Evolutionary conservation across 164 flowering plant genomes (phyloP).

Genomic region (Magnolia kwangsiensis): DNA sequence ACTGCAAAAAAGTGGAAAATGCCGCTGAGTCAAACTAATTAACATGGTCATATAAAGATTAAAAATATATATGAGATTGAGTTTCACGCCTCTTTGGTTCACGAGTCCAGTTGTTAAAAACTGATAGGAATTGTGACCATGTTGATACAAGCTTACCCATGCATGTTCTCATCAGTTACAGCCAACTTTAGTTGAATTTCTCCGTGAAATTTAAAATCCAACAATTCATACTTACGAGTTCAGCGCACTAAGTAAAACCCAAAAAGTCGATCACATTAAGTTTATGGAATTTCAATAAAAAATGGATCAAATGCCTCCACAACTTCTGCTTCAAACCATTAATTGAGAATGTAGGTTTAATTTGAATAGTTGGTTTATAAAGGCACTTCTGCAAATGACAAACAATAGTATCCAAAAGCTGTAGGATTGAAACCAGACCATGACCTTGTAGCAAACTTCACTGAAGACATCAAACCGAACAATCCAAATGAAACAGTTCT

Average conservation of each 20-base stretch:
- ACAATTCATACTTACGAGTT: neutral
- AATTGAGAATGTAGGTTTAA: neutral
- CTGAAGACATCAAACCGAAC: too few relatives aligned
- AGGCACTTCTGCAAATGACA: neutral
- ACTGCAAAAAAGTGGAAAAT: conserved; percentile 35
- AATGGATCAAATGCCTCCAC: neutral
- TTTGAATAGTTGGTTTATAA: neutral
- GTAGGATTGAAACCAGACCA: too few relatives aligned
- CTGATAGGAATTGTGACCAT: neutral
- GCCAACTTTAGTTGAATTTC: neutral
- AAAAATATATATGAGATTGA: neutral
- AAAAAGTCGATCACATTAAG: neutral
- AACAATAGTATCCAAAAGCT: too few relatives aligned
- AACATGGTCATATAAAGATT: neutral
- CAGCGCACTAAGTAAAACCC: neutral
- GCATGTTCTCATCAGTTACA: neutral
- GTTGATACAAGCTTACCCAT: neutral
- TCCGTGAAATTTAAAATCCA: too few relatives aligned
- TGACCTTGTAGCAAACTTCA: too few relatives aligned
- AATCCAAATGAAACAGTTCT: too few relatives aligned
- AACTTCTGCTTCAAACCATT: neutral
- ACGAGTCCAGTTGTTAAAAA: neutral
- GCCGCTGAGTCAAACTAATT: neutral
- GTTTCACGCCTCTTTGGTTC: neutral
- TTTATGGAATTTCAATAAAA: neutral